These are phyloP conservation scores for Yamadazyma phyllophila DNA, from an alignment of 805 yeast species.

Conservation along the genomic window DNA sequence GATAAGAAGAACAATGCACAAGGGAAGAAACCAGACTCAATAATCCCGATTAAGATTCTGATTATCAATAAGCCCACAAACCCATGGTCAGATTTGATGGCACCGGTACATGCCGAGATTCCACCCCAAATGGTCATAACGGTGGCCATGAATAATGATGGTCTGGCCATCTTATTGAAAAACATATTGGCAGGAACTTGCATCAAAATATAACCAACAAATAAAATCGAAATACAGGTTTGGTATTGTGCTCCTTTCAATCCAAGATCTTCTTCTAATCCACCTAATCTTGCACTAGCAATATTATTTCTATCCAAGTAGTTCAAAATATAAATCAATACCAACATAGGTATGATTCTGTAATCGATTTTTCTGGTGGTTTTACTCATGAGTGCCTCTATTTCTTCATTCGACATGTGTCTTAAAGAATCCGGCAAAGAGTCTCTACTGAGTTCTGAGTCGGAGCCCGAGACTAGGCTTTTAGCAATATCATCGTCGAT, in stretches of 20 bases:
- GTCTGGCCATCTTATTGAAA: slow-evolving; percentile 46
- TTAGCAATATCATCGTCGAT: neutral
- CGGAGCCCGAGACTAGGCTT: neutral
- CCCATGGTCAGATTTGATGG: slow-evolving; percentile 30
- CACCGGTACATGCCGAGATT: slow-evolving; percentile 47
- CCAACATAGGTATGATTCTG: slow-evolving; percentile 49
- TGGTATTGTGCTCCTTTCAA: slow-evolving; percentile 45
- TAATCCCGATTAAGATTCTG: slow-evolving; percentile 47
- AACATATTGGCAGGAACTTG: slow-evolving; percentile 46
- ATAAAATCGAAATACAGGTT: slow-evolving; percentile 51
- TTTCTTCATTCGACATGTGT: slow-evolving; percentile 38
- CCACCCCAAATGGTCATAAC: slow-evolving; percentile 54
- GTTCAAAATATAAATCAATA: slow-evolving; percentile 50
- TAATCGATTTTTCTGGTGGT: slow-evolving; percentile 48
- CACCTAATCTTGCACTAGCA: slow-evolving; percentile 54
- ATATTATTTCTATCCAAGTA: slow-evolving; percentile 53
- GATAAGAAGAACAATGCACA: slow-evolving; percentile 50
- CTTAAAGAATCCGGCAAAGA: slow-evolving; percentile 32
- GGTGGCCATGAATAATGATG: slow-evolving; percentile 48
- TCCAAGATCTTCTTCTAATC: slow-evolving; percentile 43
- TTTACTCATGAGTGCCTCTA: slow-evolving; percentile 40
- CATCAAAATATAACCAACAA: slow-evolving; percentile 44
- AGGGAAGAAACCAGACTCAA: slow-evolving; percentile 47
- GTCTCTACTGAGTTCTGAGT: neutral
- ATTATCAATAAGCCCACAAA: slow-evolving; percentile 45